Evolutionary conservation across 2,329 filamentous ascomycete species (phyloP).

Genomic region (Sporothrix brasiliensis): DNA sequence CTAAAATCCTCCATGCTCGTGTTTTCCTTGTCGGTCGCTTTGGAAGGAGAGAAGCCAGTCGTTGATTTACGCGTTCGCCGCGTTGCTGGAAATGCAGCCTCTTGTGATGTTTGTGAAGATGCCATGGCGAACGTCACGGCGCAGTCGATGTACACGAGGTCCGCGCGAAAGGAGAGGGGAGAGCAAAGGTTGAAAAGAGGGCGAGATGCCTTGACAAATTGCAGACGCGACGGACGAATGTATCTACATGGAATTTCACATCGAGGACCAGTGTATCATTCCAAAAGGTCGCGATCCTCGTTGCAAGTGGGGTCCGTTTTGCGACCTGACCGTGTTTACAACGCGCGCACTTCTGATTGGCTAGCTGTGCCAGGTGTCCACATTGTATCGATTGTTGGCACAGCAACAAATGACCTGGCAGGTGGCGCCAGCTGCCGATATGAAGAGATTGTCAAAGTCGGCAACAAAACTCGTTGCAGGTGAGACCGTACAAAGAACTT

Average conservation of each 20-base stretch:
- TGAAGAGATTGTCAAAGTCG: background rate
- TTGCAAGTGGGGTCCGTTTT: slow-evolving; percentile 29
- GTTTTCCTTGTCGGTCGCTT: slow-evolving; percentile 74
- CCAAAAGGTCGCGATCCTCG: slow-evolving; percentile 32
- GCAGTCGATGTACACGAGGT: background rate
- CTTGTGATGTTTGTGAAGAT: slow-evolving; percentile 40
- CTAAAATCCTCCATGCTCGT: slow-evolving; percentile 65
- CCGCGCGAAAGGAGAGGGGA: background rate
- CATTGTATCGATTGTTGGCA: slow-evolving; percentile 34
- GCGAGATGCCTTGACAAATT: background rate
- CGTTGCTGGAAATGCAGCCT: slow-evolving; percentile 58
- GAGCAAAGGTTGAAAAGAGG: background rate
- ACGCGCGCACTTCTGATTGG: slow-evolving; percentile 27
- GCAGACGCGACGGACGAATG: slow-evolving; percentile 21
- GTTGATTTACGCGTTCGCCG: slow-evolving; percentile 72
- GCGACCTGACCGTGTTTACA: slow-evolving; percentile 34
- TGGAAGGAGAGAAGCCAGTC: slow-evolving; percentile 59
- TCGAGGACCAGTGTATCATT: slow-evolving; percentile 15
- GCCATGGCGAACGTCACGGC: slow-evolving; percentile 44
- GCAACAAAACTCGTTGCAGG: background rate
- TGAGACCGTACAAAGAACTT: background rate
- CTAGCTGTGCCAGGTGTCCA: background rate
- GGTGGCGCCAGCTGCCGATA: slow-evolving; percentile 1
- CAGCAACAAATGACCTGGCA: slow-evolving; percentile 27
- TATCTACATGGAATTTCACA: slow-evolving; percentile 22